Evolutionary conservation across 805 yeast genomes (phyloP), one percentile per base, ranked within the genome.

Genomic region (Lachancea thermotolerans): DNA sequence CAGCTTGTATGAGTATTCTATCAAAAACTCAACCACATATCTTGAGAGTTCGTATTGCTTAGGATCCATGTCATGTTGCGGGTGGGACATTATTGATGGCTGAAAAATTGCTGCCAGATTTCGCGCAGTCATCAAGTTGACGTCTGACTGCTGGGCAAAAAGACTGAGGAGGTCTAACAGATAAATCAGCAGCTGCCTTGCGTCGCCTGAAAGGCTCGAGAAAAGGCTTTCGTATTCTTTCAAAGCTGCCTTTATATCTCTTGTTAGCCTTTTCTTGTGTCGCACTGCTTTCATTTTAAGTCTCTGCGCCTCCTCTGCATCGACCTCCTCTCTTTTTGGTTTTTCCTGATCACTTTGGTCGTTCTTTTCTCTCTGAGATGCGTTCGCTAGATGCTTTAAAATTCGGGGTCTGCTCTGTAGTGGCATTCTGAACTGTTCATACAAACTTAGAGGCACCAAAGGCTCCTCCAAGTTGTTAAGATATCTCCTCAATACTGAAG

Each of bases 71-170:
- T 90, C 96, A 63, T 93, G 97, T 52, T 75, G 77, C 4, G 96
- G 95, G 63, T 91, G 98, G 9, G 95, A 85, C 43, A 93, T 70
- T 14, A 93, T 80, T n/a, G 96, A 85, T 2, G 99, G 98, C 67
- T 93, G 99, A 69, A 93, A 93, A 46, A 93, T 86, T 1, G 98
- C 96, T 1, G 98, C 95, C 51, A 93, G 70, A 61, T 93, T 93
- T 55, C 88, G 78, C 1, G 95, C 86, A 1, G 96, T 81, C 99
- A 93, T 93, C 51, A 87, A 70, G 62, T 90, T 93, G 48, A 78
- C 78, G 41, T 76, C 77, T 12, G 95, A 75, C 57, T 85, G 82
- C 48, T 83, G 78, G 36, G 89, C 84, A 57, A 93, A 95, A 68
- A 89, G 77, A 11, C 95, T 83, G 47, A 93, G 71, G 52, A 93